These are phyloP conservation scores for Skeletonema tropicum DNA, from an alignment of 108 stramenopile genomes.

Conservation along the genomic window DNA sequence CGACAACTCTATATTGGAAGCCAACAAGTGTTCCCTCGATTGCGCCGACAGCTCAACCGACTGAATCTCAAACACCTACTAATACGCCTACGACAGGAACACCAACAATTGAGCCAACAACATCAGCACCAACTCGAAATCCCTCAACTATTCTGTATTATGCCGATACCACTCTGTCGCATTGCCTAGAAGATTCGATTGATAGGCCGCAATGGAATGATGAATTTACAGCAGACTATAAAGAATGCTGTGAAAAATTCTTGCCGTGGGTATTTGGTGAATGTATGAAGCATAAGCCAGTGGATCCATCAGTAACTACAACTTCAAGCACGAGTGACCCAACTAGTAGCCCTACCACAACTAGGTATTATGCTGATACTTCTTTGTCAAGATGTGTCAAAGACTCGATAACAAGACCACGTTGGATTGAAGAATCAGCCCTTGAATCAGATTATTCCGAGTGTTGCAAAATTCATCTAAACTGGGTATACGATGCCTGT, in stretches of 20 bases:
- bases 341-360: not conserved
- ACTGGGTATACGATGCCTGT: not conserved
- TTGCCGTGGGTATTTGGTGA: not conserved
- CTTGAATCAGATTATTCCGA: not conserved
- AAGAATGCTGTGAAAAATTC: not conserved
- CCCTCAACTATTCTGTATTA: not conserved
- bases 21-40: not conserved
- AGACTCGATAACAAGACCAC: not conserved
- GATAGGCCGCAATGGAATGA: not conserved
- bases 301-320: not conserved
- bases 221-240: not conserved
- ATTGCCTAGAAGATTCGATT: not conserved
- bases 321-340: not conserved
- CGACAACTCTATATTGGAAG: not conserved
- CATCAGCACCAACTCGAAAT: not conserved
- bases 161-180: not conserved
- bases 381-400: not conserved
- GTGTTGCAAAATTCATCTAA: not conserved
- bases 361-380: not conserved
- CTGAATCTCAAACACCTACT: not conserved
- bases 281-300: not conserved
- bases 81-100: not conserved
- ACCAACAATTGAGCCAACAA: not conserved
- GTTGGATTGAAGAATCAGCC: not conserved
- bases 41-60: not conserved